These are phyloP conservation scores for Umbelopsis sp. DNA, from an alignment of 192 early-diverging fungal species.

Conservation along the genomic window DNA sequence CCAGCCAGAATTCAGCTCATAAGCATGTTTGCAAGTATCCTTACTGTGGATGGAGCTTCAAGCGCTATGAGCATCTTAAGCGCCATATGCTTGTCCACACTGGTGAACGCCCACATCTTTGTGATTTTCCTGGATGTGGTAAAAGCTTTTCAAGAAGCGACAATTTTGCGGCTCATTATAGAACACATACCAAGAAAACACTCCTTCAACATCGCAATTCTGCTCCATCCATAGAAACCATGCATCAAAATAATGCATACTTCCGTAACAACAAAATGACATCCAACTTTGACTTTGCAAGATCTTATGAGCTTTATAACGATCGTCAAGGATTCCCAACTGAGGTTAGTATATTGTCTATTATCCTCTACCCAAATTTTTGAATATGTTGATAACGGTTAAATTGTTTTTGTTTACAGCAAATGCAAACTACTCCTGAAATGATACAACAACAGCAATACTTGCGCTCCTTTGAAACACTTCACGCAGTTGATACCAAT, in stretches of 20 bases:
- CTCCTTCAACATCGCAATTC: slow-evolving; percentile 33
- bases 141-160: slow-evolving; percentile 81
- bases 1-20: slow-evolving; percentile 39
- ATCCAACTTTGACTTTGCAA: slow-evolving; percentile 6
- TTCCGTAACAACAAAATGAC: slow-evolving; percentile 9
- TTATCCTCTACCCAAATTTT: not conserved
- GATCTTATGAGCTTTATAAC: slow-evolving; percentile 2
- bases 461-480: slow-evolving; percentile 1
- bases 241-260: slow-evolving; percentile 9
- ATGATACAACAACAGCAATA: slow-evolving; percentile 15
- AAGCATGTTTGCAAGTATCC: slow-evolving; percentile 48
- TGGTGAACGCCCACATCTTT: slow-evolving; percentile 71
- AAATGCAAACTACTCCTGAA: slow-evolving; percentile 14
- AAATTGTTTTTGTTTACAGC: not conserved
- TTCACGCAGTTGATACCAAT: not conserved
- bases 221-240: not conserved
- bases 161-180: slow-evolving; percentile 74
- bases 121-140: slow-evolving; percentile 70
- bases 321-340: slow-evolving; percentile 6
- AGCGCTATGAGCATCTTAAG: slow-evolving; percentile 80
- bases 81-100: slow-evolving; percentile 81
- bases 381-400: not conserved
- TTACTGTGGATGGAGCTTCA: slow-evolving; percentile 64
- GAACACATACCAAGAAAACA: slow-evolving; percentile 72
- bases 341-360: not conserved